These are phyloP conservation scores for Volvariella surrecta DNA, from an alignment of 1,284 basidiomycete genomes.

Conservation along the genomic window DNA sequence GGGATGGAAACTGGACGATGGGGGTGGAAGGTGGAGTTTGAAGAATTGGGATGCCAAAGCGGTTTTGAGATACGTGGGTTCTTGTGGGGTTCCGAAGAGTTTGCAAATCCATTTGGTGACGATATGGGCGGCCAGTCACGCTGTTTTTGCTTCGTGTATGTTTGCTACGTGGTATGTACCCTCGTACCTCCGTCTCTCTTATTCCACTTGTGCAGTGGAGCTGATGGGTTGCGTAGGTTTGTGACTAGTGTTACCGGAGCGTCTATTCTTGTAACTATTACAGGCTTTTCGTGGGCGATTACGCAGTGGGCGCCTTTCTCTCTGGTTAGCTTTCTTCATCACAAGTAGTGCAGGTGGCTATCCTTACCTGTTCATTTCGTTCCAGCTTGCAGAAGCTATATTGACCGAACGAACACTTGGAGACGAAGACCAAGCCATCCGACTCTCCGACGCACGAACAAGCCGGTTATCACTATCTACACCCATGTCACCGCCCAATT, in stretches of 20 bases:
- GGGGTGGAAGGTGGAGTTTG: constrained; percentile 8
- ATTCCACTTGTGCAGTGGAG: too few species aligned
- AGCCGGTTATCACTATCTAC: too few species aligned
- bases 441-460: constrained; percentile 40
- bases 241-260: constrained; percentile 54
- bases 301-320: constrained; percentile 78
- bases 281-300: constrained; percentile 75
- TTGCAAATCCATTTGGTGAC: constrained; percentile 52
- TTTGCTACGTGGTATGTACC: constrained; percentile 61
- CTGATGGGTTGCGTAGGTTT: too few species aligned
- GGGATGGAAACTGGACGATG: constrained; percentile 14
- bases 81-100: constrained; percentile 22
- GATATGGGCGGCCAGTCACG: constrained; percentile 71
- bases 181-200: constrained; percentile 3
- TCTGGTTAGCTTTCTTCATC: constrained; percentile 34
- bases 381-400: constrained; percentile 66
- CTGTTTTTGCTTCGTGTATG: constrained; percentile 66
- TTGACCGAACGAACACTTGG: constrained; percentile 40
- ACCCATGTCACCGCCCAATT: too few species aligned
- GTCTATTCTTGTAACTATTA: constrained; percentile 55
- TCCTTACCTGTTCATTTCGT: not conserved
- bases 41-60: constrained; percentile 7
- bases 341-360: not conserved
- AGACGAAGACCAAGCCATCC: constrained; percentile 40
- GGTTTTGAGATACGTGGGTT: constrained; percentile 14